These are phyloP conservation scores for Ceratobasidium papillatum DNA, from an alignment of 1,284 basidiomycete species.

Conservation along the genomic window DNA sequence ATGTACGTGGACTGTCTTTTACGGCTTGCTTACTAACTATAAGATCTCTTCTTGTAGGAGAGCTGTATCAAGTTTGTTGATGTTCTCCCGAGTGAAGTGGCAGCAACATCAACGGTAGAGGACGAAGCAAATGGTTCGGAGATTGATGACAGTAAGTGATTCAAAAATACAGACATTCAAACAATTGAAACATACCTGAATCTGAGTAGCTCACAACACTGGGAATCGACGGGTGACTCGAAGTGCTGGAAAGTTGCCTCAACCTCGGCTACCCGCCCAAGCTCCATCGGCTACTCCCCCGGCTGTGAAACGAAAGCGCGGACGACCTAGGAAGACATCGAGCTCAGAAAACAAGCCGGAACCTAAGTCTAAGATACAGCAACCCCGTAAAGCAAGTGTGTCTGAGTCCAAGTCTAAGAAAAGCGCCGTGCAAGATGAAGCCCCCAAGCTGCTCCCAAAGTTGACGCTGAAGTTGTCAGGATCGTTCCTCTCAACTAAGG, in stretches of 20 bases:
- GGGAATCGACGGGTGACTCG: neutral
- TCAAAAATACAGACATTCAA: neutral
- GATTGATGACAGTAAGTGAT: neutral
- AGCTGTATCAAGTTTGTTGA: conserved; percentile 10
- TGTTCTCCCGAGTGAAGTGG: neutral
- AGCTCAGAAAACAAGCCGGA: neutral
- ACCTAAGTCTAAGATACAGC: neutral
- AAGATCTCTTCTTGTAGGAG: neutral
- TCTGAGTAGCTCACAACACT: neutral
- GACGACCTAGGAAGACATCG: neutral
- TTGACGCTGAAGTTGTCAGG: neutral
- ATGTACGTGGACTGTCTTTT: neutral
- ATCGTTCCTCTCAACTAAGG: neutral
- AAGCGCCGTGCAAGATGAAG: neutral
- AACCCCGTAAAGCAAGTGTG: neutral
- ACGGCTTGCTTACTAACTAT: neutral
- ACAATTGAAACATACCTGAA: neutral
- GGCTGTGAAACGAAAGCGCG: neutral
- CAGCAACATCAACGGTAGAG: neutral
- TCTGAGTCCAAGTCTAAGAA: neutral
- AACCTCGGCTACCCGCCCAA: neutral
- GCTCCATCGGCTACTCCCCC: neutral
- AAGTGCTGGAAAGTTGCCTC: neutral
- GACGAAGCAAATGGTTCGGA: neutral
- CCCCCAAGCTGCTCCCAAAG: neutral